Percentiles rank a stretch among this genome's conserved stretches.
Conservation (phyloP, 1,284 basidiomycete species). For the Ganoderma lucidum region DNA sequence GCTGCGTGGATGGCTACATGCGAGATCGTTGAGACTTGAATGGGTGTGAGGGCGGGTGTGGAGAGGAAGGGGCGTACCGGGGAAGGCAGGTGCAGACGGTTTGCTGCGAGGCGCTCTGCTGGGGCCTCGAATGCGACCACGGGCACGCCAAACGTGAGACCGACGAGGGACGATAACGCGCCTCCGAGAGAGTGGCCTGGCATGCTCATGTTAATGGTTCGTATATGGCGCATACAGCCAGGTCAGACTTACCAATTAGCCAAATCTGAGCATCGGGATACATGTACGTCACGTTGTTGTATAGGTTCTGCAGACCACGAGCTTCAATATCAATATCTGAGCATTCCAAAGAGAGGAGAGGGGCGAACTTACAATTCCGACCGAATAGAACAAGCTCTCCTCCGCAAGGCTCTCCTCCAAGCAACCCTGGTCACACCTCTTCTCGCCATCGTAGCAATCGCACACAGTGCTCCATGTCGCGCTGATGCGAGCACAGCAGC, state of each 20-base stretch:
- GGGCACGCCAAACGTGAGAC: constrained; percentile 90
- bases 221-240: no score
- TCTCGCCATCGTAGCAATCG: constrained; percentile 84
- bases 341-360: not conserved
- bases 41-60: not conserved
- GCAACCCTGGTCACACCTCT: constrained; percentile 87
- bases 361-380: constrained; percentile 69
- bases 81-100: constrained; percentile 89
- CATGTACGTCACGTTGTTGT: constrained; percentile 93
- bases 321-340: not conserved
- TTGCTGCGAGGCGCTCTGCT: constrained; percentile 87
- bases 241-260: constrained; percentile 64
- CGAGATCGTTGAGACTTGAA: not conserved
- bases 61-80: constrained; percentile 55
- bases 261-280: constrained; percentile 95
- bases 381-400: constrained; percentile 90
- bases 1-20: constrained; percentile 71
- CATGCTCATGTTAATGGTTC: fast-evolving
- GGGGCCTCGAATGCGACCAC: constrained; percentile 93
- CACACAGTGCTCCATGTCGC: constrained; percentile 97
- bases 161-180: constrained; percentile 84
- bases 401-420: constrained; percentile 81
- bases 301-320: constrained; percentile 70
- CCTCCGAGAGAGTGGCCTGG: constrained; percentile 86
- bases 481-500: constrained; percentile 94